Evolutionary conservation across 148 eudicot genomes (phyloP), one percentile per base, ranked within the genome.

Genomic region (Rhododendron vialii): DNA sequence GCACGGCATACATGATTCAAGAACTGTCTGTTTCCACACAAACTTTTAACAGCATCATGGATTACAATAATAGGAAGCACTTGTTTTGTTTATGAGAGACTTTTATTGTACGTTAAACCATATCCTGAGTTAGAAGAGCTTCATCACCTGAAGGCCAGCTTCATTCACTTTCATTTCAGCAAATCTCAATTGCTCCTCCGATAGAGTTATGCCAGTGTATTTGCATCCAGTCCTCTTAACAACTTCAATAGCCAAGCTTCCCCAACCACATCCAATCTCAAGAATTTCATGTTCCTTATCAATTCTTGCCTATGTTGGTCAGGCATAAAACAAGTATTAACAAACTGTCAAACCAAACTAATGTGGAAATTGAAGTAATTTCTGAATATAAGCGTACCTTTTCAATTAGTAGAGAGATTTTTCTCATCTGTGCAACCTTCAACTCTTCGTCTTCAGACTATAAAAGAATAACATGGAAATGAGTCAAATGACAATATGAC

Each of bases 221-320:
- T 89, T 93, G 90, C 99, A 98, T 55, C 99, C 99, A 1, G 98
- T 98, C 88, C 90, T 88, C 86, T 89, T 94, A 2, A 98, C 98
- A 55, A 93, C 91, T 93, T 98, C 98, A 61, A 95, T 93, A 83
- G 99, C 99, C 55, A 98, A 90, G 88, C 93, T 94, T 78, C 99
- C 99, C 99, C 98, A 95, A 80, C 99, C 99, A 84, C 98, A 93
- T 11, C 99, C 99, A 82, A 98, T 95, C 88, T 98, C 99, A 30
- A 98, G 92, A 84, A 98, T 82, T 86, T 94, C 93, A 78, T 98
- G 98, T 30, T 89, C 88, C 88, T 93, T 94, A 35, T 88, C 83
- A 74, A 95, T 89, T 88, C 91, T 92, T 33, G 98, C 98, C 99
- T 97, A 80, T 24, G 84, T 82, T 50, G 7, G 67, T 61, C 47